These are phyloP conservation scores for Mycena citricolor DNA, from an alignment of 1,284 basidiomycete genomes.

Conservation along the genomic window DNA sequence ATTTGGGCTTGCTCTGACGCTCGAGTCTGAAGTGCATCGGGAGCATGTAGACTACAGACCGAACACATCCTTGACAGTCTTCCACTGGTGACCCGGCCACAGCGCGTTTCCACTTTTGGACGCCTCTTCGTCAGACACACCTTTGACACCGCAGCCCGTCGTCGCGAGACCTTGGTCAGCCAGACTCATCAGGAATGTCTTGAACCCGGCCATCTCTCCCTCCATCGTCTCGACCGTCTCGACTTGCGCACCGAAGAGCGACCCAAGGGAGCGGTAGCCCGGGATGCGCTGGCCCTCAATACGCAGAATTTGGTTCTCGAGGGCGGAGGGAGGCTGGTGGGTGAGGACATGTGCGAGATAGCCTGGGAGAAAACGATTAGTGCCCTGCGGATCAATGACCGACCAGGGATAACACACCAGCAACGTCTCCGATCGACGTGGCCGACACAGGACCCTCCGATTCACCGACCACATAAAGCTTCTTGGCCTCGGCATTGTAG, in stretches of 20 bases:
- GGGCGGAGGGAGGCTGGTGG: conserved; percentile 24
- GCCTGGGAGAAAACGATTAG: conserved; percentile 13
- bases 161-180: conserved; percentile 1
- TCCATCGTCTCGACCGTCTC: conserved; percentile 23
- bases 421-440: conserved; percentile 25
- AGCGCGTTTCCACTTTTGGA: conserved; percentile 7
- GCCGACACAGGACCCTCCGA: conserved; percentile 23
- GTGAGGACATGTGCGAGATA: conserved; percentile 34
- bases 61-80: conserved; percentile 10
- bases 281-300: conserved; percentile 30
- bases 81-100: conserved; percentile 13
- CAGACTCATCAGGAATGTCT: background rate
- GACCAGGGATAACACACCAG: conserved; percentile 6
- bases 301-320: conserved; percentile 27
- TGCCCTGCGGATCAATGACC: background rate
- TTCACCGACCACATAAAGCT: conserved; percentile 22
- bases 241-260: conserved; percentile 19
- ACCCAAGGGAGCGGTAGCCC: conserved; percentile 25
- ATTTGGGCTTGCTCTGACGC: too few relatives aligned
- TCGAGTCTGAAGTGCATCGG: too few relatives aligned
- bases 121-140: background rate
- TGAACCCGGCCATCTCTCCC: background rate
- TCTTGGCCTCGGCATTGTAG: conserved; percentile 10
- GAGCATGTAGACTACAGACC: conserved; percentile 3
- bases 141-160: conserved; percentile 2